phyloP scores from a whole-genome alignment of 176 grass and related monocot species.

The Aegilops sharonensis region DNA sequence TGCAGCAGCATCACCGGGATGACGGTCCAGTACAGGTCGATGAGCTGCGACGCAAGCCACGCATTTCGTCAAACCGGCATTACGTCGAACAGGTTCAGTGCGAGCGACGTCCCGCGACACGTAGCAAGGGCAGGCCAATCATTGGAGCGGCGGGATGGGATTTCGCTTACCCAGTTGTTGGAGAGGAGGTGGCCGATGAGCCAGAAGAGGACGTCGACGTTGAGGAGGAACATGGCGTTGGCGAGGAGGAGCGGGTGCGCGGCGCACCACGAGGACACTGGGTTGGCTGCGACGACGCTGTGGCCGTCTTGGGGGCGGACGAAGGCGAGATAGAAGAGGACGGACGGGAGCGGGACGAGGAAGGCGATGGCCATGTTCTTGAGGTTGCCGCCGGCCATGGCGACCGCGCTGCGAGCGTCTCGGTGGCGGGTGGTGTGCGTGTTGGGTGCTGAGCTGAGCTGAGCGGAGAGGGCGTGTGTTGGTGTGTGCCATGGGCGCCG shows the following conservation, averaged over 20 bases:
- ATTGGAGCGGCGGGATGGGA: neutral
- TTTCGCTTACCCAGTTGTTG: conserved; percentile 76
- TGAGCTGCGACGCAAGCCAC: conserved; percentile 47
- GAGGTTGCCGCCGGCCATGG: conserved; percentile 48
- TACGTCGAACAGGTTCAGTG: conserved; percentile 10
- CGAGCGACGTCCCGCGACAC: too few relatives aligned
- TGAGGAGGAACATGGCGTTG: conserved; percentile 84
- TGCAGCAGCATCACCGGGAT: conserved; percentile 87
- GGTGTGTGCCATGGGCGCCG: neutral
- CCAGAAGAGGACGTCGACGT: conserved; percentile 96
- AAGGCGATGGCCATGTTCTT: conserved; percentile 69
- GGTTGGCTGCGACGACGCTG: neutral
- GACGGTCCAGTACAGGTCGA: conserved; percentile 96
- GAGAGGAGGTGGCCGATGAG: conserved; percentile 70
- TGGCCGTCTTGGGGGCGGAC: conserved; percentile 15
- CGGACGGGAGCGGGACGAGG: conserved; percentile 74
- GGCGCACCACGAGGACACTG: conserved; percentile 59
- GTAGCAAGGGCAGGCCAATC: neutral
- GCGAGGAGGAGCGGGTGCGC: conserved; percentile 76
- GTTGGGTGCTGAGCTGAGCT: too few relatives aligned
- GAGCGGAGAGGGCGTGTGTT: neutral
- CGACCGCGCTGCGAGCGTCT: neutral
- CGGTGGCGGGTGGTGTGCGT: neutral
- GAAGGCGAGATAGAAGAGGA: conserved; percentile 76
- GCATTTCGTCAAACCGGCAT: conserved; percentile 44